phyloP scores from a whole-genome alignment of 768 basidiomycete genomes.

The Podaxis sp. region DNA sequence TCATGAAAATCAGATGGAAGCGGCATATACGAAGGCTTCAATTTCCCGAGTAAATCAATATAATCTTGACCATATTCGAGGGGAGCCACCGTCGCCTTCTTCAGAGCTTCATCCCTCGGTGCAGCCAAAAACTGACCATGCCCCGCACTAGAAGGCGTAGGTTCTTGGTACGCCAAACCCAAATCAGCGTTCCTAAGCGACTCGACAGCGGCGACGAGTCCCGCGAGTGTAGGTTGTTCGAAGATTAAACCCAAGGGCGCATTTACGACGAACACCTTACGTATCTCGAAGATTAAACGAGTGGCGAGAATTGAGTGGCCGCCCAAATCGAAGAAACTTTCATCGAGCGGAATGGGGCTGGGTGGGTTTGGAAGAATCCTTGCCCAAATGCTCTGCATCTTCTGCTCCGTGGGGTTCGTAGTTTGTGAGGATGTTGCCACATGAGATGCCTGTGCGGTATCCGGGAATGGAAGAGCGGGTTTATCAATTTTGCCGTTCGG shows the following conservation, averaged over 20 bases:
- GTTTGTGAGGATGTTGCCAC: slow-evolving; percentile 35
- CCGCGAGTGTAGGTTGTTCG: slow-evolving; percentile 79
- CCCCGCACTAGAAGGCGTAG: not conserved
- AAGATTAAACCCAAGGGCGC: slow-evolving; percentile 92
- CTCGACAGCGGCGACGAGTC: slow-evolving; percentile 76
- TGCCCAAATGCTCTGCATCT: slow-evolving; percentile 82
- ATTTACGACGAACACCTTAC: slow-evolving; percentile 86
- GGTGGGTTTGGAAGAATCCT: slow-evolving; percentile 76
- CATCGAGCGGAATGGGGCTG: slow-evolving; percentile 76
- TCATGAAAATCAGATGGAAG: slow-evolving; percentile 50
- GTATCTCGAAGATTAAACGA: slow-evolving; percentile 92
- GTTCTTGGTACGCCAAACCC: slow-evolving; percentile 40
- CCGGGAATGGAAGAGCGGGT: slow-evolving; percentile 96
- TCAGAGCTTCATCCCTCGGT: slow-evolving; percentile 1
- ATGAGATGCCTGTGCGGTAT: slow-evolving; percentile 70
- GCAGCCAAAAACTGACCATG: not conserved
- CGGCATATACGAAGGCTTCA: slow-evolving; percentile 60
- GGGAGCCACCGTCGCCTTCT: slow-evolving; percentile 26
- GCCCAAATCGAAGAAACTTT: slow-evolving; percentile 97
- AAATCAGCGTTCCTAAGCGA: slow-evolving; percentile 73
- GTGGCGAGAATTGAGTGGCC: slow-evolving; percentile 99
- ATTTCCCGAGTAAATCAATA: slow-evolving; percentile 49
- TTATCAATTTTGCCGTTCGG: slow-evolving; percentile 99
- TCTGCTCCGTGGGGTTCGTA: slow-evolving; percentile 66
- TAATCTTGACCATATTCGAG: slow-evolving; percentile 81